Evolutionary conservation across 176 grass and related monocot species (phyloP).

Genomic region (Ampelocalamus luodianensis): DNA sequence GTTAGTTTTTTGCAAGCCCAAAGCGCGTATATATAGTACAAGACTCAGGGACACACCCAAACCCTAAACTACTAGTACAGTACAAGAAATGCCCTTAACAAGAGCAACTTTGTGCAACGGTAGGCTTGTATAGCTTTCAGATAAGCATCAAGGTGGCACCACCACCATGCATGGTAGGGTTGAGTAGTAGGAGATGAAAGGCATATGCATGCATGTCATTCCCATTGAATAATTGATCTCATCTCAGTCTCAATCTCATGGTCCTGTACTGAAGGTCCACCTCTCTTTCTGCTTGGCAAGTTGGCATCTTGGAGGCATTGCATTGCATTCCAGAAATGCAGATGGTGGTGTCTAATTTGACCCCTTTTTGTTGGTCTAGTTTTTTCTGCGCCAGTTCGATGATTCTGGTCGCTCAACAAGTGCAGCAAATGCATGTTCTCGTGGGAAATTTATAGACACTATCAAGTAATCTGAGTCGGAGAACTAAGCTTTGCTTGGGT

Average conservation of each 20-base stretch:
- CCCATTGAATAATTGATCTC: constrained; percentile 34
- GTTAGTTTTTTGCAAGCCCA: no score
- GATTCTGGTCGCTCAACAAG: constrained; percentile 16
- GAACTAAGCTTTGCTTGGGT: no score
- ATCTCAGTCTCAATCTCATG: not conserved
- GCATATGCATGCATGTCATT: constrained; percentile 1
- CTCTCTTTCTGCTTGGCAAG: constrained; percentile 20
- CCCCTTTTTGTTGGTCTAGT: constrained; percentile 16
- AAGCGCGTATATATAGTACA: no score
- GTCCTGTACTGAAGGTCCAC: not conserved
- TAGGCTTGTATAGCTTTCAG: constrained; percentile 29
- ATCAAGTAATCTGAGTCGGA: not conserved
- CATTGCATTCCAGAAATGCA: constrained; percentile 24
- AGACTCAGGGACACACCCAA: no score
- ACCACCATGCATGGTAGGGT: constrained; percentile 11
- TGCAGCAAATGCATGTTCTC: constrained; percentile 11
- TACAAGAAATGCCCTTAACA: no score
- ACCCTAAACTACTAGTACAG: no score
- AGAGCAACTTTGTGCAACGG: constrained; percentile 29
- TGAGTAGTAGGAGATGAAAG: constrained; percentile 39
- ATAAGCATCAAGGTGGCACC: constrained; percentile 30
- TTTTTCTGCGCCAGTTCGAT: constrained; percentile 26
- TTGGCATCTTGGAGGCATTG: constrained; percentile 31
- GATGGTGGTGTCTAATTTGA: not conserved
- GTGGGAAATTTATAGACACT: not conserved